Base-by-base conservation (phyloP, 2,329 filamentous ascomycete genomes). In the Pyricularia sp. region DNA sequence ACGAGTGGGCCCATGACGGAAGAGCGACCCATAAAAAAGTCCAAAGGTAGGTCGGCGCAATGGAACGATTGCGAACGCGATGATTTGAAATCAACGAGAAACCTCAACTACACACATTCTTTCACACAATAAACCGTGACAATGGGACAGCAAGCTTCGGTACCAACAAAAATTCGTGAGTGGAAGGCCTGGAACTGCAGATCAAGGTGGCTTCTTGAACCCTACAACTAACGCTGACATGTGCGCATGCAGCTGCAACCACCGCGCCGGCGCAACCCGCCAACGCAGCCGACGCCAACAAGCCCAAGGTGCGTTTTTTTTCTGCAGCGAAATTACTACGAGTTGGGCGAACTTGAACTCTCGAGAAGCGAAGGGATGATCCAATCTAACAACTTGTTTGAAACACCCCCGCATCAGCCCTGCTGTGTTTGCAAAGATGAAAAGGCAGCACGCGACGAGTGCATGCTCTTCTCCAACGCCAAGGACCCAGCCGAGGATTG, bases 371-470 rank as follows among this genome's bases (percentile, higher is more conserved):
- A 36, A 65, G 4, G n/a, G 10, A 12, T 28, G 11, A 33, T 20
- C 64, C 42, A 31, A 25, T 2, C 64, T 66, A 26, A 23, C 11
- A 26, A 26, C 4, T n/a, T 55, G 31, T 25, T 4, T 30, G 3
- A 30, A 50, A 70, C 76, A 97, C 93, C 94, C 94, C 63, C 98
- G 95, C 86, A 50, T 70, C 76, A 97, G 93, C 94, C 94, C 63
- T 98, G 95, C 86, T 98, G 95, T 78, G 95, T 98, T 33, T 99
- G 95, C 88, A 97, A 94, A 78, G 88, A 95, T 64, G 93, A 99
- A 80, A 99, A 99, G 81, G 85, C 92, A 58, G 86, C 86, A 74
- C 92, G 95, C 72, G 95, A 99, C 82, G 94, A 99, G 81, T 99
- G 95, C 85, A 98, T 99, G 94, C 91, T 99, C 69, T 97, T 98